Percentiles rank a stretch among this genome's conserved stretches.
phyloP scores from a whole-genome alignment of 192 early-diverging fungal species.

The Borealophlyctis nickersoniae region DNA sequence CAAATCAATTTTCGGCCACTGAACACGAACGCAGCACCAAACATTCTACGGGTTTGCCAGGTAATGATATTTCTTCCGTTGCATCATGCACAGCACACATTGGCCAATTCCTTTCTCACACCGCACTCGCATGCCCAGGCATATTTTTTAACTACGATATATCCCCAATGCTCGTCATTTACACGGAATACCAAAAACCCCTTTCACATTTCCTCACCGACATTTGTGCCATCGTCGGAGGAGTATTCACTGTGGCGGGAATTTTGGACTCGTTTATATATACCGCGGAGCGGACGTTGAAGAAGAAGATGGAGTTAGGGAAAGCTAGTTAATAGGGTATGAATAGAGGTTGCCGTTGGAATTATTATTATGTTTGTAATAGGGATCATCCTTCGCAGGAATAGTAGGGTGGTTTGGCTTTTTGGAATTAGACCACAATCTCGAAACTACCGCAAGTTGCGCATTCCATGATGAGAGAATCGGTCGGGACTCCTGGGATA shows the following conservation, averaged over 20 bases:
- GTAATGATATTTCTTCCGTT: too few relatives aligned
- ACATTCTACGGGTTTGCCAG: too few relatives aligned
- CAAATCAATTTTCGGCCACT: conserved; percentile 95
- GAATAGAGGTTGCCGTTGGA: too few relatives aligned
- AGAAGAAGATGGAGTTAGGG: conserved; percentile 77
- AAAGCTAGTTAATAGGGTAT: conserved; percentile 50
- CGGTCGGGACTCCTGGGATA: too few relatives aligned
- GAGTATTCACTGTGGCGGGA: conserved; percentile 92
- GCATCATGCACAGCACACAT: too few relatives aligned
- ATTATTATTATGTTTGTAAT: too few relatives aligned
- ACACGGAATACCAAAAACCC: conserved; percentile 75
- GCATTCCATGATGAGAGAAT: too few relatives aligned
- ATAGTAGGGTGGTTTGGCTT: too few relatives aligned
- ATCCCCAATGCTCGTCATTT: conserved; percentile 91
- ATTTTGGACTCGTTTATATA: conserved; percentile 85
- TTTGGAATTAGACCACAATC: too few relatives aligned
- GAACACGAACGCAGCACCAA: conserved; percentile 72
- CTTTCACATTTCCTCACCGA: conserved; percentile 87
- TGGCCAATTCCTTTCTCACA: too few relatives aligned
- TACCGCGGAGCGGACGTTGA: conserved; percentile 74
- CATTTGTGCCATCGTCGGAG: conserved; percentile 89
- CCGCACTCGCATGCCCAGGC: conserved; percentile 46
- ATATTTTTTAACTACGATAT: conserved; percentile 95
- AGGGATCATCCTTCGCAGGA: too few relatives aligned
- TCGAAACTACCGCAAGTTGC: too few relatives aligned